Base-by-base conservation (phyloP, 164 flowering plant species). In the Piper betle region DNA sequence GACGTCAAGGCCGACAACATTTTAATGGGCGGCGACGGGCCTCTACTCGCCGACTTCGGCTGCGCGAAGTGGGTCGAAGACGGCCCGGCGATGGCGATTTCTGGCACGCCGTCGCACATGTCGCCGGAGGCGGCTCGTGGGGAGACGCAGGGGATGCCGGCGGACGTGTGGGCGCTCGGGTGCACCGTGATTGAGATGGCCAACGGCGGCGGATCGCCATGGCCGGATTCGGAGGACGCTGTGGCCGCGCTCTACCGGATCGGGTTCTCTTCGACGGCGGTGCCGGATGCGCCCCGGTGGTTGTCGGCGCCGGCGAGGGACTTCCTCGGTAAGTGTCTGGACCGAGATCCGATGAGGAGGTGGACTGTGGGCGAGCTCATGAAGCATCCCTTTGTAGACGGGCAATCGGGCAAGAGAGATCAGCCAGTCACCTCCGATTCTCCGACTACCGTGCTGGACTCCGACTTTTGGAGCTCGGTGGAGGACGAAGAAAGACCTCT, bases 131-230 rank as follows among this genome's bases (percentile, higher is more conserved):
- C 85, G 42, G 90, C 82, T 0, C 73, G 85, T 0, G 84, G 91
- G 3, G 85, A 85, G 55, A 80, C 74, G 39, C 98, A 91, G 71
- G 79, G 93, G 4, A 73, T 66, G 8, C 64, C 81, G 7, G 82
- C 92, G 6, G 98, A 91, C 62, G 58, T 91, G 1, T 91, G 98
- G 98, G 82, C 92, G 6, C 55, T 88, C 20, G 96, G 96, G 15
- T 88, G 98, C 58, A 81, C 87, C 5, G 63, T 92, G 8, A 78
- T 88, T 12, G 96, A 87, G 68, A 85, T 85, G 91, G 86, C 80
- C 1, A 87, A 88, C 1, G n/a, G n/a, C n/a, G 98, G 97, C 39
- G 54, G 55, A 1, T 43, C 63, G 1, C 92, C 94, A 0, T 86
- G 96, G 96, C 64, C 74, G 40, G 77, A 76, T 39, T 61, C 61